These are phyloP conservation scores for Mucor ambiguus DNA, from an alignment of 371 early-diverging fungal species.

Conservation along the genomic window DNA sequence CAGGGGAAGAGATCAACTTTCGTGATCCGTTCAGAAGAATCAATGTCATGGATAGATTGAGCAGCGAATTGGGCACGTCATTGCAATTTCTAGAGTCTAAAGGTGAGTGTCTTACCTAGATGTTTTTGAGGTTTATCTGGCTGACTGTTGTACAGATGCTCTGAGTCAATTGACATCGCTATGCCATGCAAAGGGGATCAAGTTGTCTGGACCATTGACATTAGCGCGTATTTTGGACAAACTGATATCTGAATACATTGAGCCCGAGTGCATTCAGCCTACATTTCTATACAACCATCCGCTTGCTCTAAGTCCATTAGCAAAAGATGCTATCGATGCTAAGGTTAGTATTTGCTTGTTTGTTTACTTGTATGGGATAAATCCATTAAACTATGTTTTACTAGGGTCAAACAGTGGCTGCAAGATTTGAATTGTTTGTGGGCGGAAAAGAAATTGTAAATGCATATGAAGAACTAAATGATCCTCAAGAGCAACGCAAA, in stretches of 20 bases:
- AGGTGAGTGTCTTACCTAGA: slow-evolving; percentile 13
- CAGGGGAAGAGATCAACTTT: slow-evolving; percentile 68
- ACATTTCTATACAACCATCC: slow-evolving; percentile 96
- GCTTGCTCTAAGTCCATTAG: slow-evolving; percentile 90
- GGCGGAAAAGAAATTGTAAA: slow-evolving; percentile 95
- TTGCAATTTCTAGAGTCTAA: slow-evolving; percentile 57
- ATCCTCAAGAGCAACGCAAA: slow-evolving; percentile 93
- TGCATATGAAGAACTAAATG: slow-evolving; percentile 99
- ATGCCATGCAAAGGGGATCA: slow-evolving; percentile 58
- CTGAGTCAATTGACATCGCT: slow-evolving; percentile 48
- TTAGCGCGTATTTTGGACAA: slow-evolving; percentile 86
- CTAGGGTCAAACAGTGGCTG: slow-evolving; percentile 58
- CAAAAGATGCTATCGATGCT: slow-evolving; percentile 68
- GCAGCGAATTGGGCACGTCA: slow-evolving; percentile 47
- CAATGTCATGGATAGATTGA: slow-evolving; percentile 75
- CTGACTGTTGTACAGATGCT: slow-evolving; percentile 26
- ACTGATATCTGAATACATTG: slow-evolving; percentile 89
- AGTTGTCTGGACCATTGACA: slow-evolving; percentile 72
- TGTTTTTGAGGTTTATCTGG: background rate
- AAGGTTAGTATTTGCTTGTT: slow-evolving; percentile 20
- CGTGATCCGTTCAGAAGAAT: slow-evolving; percentile 78
- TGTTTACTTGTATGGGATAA: background rate
- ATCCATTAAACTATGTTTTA: slow-evolving; percentile 8
- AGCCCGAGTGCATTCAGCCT: slow-evolving; percentile 90
- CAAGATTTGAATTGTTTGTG: slow-evolving; percentile 95